These are phyloP conservation scores for Ustilago curta DNA, from an alignment of 1,284 basidiomycete species.

Conservation along the genomic window DNA sequence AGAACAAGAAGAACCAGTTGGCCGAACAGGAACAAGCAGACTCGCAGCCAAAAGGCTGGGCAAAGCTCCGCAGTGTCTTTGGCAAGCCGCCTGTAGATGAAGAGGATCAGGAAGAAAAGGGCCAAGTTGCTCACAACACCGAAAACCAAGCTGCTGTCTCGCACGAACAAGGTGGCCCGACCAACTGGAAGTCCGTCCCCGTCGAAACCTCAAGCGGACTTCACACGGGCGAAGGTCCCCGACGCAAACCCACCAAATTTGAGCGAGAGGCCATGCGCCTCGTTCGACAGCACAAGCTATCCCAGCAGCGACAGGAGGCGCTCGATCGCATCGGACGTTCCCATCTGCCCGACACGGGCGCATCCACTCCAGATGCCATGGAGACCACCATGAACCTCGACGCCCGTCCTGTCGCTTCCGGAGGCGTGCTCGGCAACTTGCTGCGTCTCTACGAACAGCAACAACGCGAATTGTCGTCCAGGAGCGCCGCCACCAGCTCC, in stretches of 20 bases:
- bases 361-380: constrained; percentile 61
- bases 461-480: constrained; percentile 45
- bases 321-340: constrained; percentile 52
- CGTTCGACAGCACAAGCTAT: constrained; percentile 60
- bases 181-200: constrained; percentile 66
- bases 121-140: constrained; percentile 19
- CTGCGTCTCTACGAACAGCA: constrained; percentile 67
- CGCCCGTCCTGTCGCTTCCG: constrained; percentile 55
- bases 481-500: constrained; percentile 43
- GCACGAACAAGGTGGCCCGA: constrained; percentile 59
- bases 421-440: constrained; percentile 67
- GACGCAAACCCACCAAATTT: constrained; percentile 56
- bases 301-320: constrained; percentile 44
- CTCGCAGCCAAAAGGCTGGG: constrained; percentile 59
- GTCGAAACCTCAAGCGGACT: constrained; percentile 66
- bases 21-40: constrained; percentile 21
- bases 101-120: constrained; percentile 47
- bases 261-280: constrained; percentile 64
- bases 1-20: constrained; percentile 1
- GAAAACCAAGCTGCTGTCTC: constrained; percentile 16
- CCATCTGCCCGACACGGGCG: constrained; percentile 59
- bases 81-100: constrained; percentile 42
- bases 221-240: constrained; percentile 55
- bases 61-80: constrained; percentile 58
- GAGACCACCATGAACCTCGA: constrained; percentile 63